phyloP scores from a whole-genome alignment of 208 protist species.

The Naegleria fowleri region DNA sequence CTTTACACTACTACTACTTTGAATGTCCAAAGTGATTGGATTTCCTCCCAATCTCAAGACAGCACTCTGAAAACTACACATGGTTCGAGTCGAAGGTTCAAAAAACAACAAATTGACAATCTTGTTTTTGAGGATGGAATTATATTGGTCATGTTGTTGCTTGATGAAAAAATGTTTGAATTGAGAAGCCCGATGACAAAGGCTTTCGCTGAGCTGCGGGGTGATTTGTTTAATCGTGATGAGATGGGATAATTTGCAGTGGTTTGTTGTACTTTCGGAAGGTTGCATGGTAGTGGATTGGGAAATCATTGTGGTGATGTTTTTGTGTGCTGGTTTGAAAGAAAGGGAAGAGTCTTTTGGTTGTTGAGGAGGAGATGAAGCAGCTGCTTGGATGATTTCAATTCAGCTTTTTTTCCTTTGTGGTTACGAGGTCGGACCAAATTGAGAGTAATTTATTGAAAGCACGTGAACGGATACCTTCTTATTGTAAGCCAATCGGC shows the following conservation, averaged over 20 bases:
- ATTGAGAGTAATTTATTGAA: too few relatives aligned
- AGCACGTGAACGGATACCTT: too few relatives aligned
- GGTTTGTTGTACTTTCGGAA: too few relatives aligned
- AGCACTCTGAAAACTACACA: neutral
- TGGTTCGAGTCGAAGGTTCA: slow-evolving; percentile 25
- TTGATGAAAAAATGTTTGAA: neutral
- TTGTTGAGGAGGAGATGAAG: too few relatives aligned
- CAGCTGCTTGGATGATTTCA: too few relatives aligned
- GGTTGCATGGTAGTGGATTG: too few relatives aligned
- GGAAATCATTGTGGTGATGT: too few relatives aligned
- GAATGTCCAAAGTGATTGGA: slow-evolving; percentile 42
- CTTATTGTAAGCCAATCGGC: too few relatives aligned
- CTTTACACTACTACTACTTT: slow-evolving; percentile 57
- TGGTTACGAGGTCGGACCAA: too few relatives aligned
- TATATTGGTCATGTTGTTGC: neutral
- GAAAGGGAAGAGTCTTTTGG: too few relatives aligned
- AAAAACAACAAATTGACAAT: slow-evolving; percentile 14
- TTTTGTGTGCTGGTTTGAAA: too few relatives aligned
- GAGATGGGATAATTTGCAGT: neutral
- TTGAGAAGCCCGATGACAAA: neutral
- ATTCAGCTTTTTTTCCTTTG: too few relatives aligned
- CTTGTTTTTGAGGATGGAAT: neutral
- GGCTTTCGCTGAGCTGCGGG: neutral
- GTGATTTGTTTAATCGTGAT: neutral
- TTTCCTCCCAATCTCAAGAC: neutral